phyloP scores from a whole-genome alignment of 768 basidiomycete species.

The Rhodotorula paludigena region DNA sequence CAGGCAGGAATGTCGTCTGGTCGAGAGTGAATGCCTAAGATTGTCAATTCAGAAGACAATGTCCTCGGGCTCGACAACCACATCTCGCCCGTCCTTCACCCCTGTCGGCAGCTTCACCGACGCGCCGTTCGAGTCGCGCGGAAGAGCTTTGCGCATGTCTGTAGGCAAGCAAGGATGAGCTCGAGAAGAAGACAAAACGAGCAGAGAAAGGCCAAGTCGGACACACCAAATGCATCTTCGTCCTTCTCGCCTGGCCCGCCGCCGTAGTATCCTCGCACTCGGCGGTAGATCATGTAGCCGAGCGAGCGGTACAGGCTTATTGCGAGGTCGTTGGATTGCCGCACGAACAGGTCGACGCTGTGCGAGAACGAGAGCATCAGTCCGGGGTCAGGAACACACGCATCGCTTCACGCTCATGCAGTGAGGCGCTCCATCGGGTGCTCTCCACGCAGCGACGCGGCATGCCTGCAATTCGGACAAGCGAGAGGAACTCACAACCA shows the following conservation, averaged over 20 bases:
- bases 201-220: neutral
- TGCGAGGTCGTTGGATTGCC: slow-evolving; percentile 54
- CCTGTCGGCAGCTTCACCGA: slow-evolving; percentile 27
- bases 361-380: slow-evolving; percentile 52
- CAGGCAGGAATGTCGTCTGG: too few species aligned
- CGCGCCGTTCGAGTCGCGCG: slow-evolving; percentile 46
- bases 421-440: too few species aligned
- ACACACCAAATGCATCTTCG: slow-evolving; percentile 85
- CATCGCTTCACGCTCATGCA: too few species aligned
- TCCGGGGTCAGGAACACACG: neutral
- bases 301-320: slow-evolving; percentile 86
- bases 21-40: too few species aligned
- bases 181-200: neutral
- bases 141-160: slow-evolving; percentile 54
- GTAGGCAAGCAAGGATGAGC: neutral
- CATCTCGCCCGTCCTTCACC: slow-evolving; percentile 15
- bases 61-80: slow-evolving; percentile 29
- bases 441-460: too few species aligned
- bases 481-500: slow-evolving; percentile 33
- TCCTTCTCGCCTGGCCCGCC: slow-evolving; percentile 75
- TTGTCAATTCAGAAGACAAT: slow-evolving; percentile 33
- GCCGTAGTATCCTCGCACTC: slow-evolving; percentile 86
- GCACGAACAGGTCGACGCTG: slow-evolving; percentile 93
- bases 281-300: slow-evolving; percentile 85
- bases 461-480: too few species aligned